Evolutionary conservation across 306 rosid genomes (phyloP), one percentile per base, ranked within the genome.

Genomic region (Corylus americana): DNA sequence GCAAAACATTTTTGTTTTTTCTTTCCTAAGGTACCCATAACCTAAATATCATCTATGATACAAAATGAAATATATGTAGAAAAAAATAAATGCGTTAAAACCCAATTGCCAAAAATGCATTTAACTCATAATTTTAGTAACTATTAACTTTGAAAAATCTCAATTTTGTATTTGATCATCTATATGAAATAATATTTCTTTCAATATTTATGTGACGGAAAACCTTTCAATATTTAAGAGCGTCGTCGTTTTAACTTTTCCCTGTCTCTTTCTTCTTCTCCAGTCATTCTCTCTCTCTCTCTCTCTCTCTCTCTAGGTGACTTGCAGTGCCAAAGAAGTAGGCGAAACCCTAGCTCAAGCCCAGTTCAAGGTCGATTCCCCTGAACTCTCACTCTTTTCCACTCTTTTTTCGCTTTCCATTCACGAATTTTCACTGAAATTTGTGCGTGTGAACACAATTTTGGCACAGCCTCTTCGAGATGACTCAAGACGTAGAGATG

Each of bases 401-500:
- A 63, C n/a, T 31, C 17, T 63, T 7, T 13, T 63, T 63, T 31
- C n/a, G 44, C 72, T 86, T 22, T 35, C 57, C 48, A 3, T 5
- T 66, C 12, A 2, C 0, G 13, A 11, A 51, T 35, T 67, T 7
- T 59, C 31, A n/a, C 7, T 74, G 53, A 47, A 1, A 8, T 50
- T 14, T 77, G 74, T 47, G 13, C 20, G 53, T 54, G n/a, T 74
- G 51, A 17, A 3, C 6, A 75, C 14, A 74, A 68, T 74, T 61
- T 75, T 44, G 61, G 5, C 13, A 74, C 81, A 74, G 81, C 62
- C 39, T 48, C 74, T 74, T 7, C 80, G 79, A 77, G 53, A 88
- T 85, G 91, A 83, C 86, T 58, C 89, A 83, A 66, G 89, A 88
- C 83, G 86, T 84, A 54, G 91, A 85, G 84, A 88, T 85, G 91